A percentile compares a stretch with the other conserved stretches of the same genome.
Evolutionary conservation across 2,329 filamentous ascomycete species (phyloP).

Genomic region (Shiraia bambusicola): DNA sequence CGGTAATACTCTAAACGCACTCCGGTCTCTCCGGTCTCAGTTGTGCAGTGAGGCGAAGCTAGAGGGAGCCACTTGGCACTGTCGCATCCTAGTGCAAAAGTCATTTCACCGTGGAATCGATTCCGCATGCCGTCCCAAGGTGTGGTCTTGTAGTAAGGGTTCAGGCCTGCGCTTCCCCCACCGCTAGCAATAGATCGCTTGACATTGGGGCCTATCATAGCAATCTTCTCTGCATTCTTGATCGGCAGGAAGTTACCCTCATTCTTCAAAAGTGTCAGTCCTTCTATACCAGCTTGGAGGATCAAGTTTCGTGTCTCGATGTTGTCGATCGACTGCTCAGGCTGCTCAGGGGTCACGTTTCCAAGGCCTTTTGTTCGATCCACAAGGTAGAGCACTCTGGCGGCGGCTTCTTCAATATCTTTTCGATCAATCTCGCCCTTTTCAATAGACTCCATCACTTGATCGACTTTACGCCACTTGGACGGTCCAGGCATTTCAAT

Average conservation of each 20-base stretch:
- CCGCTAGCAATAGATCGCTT: constrained; percentile 68
- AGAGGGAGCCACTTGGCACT: constrained; percentile 67
- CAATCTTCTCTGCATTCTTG: constrained; percentile 58
- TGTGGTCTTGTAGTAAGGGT: constrained; percentile 67
- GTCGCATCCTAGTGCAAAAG: constrained; percentile 63
- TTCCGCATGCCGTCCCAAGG: constrained; percentile 64
- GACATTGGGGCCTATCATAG: constrained; percentile 68
- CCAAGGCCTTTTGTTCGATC: constrained; percentile 61
- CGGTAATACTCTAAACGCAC: constrained; percentile 66
- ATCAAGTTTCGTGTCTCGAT: constrained; percentile 61
- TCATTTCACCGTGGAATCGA: constrained; percentile 57
- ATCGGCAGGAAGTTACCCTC: constrained; percentile 61
- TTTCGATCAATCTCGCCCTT: constrained; percentile 49
- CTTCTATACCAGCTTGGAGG: constrained; percentile 61
- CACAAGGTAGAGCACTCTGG: constrained; percentile 63
- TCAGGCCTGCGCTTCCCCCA: constrained; percentile 67
- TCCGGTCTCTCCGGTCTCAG: constrained; percentile 59
- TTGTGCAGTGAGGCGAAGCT: constrained; percentile 61
- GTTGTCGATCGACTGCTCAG: constrained; percentile 57
- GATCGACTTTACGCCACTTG: constrained; percentile 43
- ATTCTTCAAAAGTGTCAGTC: constrained; percentile 66
- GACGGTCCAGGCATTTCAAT: constrained; percentile 47
- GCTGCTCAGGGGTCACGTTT: constrained; percentile 58
- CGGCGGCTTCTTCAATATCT: constrained; percentile 48
- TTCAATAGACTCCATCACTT: constrained; percentile 36